phyloP scores from a whole-genome alignment of 352 stramenopile species.

The Globisporangium orthogonon region DNA sequence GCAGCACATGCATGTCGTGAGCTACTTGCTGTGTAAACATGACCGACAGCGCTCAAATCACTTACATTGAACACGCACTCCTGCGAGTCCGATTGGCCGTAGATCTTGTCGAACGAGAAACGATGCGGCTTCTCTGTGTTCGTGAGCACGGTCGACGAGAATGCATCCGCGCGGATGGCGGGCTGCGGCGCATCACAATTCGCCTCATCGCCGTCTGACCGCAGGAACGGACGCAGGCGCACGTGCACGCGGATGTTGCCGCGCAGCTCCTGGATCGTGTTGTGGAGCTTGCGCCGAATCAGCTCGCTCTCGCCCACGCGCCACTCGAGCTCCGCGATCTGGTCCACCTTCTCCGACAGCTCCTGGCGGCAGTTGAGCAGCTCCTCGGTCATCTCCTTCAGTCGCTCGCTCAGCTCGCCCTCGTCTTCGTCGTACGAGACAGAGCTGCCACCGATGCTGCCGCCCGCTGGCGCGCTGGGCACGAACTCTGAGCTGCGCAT shows the following conservation, averaged over 20 bases:
- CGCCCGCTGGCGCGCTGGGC: not conserved
- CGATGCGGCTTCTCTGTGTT: constrained; percentile 67
- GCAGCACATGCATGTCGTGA: not conserved
- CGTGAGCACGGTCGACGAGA: constrained; percentile 65
- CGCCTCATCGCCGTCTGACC: constrained; percentile 67
- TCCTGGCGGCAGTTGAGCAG: constrained; percentile 54
- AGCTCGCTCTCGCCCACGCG: constrained; percentile 57
- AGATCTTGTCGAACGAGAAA: constrained; percentile 99
- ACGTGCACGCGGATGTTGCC: constrained; percentile 99
- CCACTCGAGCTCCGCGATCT: constrained; percentile 61
- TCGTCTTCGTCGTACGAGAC: constrained; percentile 29
- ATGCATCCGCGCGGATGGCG: constrained; percentile 57
- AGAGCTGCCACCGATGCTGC: constrained; percentile 2
- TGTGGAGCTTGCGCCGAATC: constrained; percentile 95
- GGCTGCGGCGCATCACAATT: constrained; percentile 36
- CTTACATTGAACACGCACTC: constrained; percentile 89
- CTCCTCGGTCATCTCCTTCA: constrained; percentile 72
- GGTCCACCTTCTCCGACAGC: constrained; percentile 48
- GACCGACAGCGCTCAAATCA: constrained; percentile 9
- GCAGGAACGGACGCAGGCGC: constrained; percentile 89
- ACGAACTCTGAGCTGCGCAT: constrained; percentile 45
- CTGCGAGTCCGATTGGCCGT: constrained; percentile 92
- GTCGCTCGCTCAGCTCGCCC: constrained; percentile 32
- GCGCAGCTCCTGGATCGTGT: constrained; percentile 98
- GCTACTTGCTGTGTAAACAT: not conserved